Conservation (phyloP, 305 asterid genomes). For the Fraxinus floribunda region DNA sequence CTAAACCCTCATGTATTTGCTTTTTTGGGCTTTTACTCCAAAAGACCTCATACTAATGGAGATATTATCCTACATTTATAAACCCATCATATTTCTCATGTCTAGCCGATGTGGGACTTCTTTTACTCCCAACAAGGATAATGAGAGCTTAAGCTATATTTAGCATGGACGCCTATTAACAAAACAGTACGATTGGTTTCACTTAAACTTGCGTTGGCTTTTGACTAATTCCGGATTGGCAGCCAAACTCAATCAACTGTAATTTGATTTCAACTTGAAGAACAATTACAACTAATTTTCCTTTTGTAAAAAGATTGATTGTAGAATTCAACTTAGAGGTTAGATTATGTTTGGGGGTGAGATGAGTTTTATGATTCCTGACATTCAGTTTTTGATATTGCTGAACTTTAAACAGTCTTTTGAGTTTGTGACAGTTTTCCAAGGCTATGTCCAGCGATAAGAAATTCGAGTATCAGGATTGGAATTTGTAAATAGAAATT, state of each 20-base stretch:
- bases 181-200: neutral
- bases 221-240: neutral
- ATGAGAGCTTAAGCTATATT: neutral
- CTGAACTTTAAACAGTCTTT: neutral
- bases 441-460: neutral
- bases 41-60: too few species aligned
- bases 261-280: neutral
- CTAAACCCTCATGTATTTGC: too few species aligned
- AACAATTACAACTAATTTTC: neutral
- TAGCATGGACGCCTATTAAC: neutral
- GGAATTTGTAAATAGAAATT: neutral
- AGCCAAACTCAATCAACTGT: neutral
- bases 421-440: neutral
- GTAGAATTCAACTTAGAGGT: slow-evolving; percentile 11
- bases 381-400: slow-evolving; percentile 9
- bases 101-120: too few species aligned
- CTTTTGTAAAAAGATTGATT: neutral
- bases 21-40: too few species aligned
- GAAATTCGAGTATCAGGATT: neutral
- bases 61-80: too few species aligned
- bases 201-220: neutral
- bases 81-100: too few species aligned
- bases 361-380: neutral
- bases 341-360: slow-evolving; percentile 1
- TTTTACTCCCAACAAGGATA: neutral